Conservation (phyloP, 78 protist genomes). For the Dictyostelium purpureum region DNA sequence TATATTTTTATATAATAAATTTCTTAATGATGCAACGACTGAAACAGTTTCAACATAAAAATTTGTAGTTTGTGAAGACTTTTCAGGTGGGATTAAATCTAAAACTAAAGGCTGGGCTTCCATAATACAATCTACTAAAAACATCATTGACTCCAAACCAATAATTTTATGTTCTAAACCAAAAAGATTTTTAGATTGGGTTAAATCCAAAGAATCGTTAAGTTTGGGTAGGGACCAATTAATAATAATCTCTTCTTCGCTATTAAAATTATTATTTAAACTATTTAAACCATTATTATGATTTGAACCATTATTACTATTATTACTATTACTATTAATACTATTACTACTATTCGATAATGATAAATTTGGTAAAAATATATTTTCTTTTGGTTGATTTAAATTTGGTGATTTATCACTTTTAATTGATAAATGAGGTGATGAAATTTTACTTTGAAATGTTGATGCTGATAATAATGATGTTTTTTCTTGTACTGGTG, state of each 20-base stretch:
- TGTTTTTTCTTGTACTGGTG: slow-evolving; percentile 10
- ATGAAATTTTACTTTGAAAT: slow-evolving; percentile 37
- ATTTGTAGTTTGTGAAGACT: neutral
- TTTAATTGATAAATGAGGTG: slow-evolving; percentile 30
- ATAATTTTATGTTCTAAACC: slow-evolving; percentile 49
- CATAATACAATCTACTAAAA: slow-evolving; percentile 67
- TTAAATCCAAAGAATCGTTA: slow-evolving; percentile 15
- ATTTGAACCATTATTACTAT: neutral
- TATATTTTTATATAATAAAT: slow-evolving; percentile 58
- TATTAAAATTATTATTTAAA: neutral
- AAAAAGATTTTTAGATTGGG: slow-evolving; percentile 10
- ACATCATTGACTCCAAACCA: slow-evolving; percentile 80
- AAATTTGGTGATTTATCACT: slow-evolving; percentile 35
- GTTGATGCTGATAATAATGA: slow-evolving; percentile 3
- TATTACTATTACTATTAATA: neutral
- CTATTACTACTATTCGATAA: neutral
- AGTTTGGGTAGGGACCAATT: slow-evolving; percentile 60
- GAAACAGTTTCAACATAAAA: slow-evolving; percentile 64
- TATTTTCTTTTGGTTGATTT: neutral
- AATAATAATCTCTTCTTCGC: slow-evolving; percentile 47
- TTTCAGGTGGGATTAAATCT: slow-evolving; percentile 56
- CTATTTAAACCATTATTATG: neutral
- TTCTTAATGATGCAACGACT: slow-evolving; percentile 56
- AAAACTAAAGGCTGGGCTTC: slow-evolving; percentile 61
- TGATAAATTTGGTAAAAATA: slow-evolving; percentile 5